A percentile compares a stretch with the other conserved stretches of the same genome.
Conservation (phyloP, 2,329 filamentous ascomycete genomes). For the Aspergillus quadrilineatus region DNA sequence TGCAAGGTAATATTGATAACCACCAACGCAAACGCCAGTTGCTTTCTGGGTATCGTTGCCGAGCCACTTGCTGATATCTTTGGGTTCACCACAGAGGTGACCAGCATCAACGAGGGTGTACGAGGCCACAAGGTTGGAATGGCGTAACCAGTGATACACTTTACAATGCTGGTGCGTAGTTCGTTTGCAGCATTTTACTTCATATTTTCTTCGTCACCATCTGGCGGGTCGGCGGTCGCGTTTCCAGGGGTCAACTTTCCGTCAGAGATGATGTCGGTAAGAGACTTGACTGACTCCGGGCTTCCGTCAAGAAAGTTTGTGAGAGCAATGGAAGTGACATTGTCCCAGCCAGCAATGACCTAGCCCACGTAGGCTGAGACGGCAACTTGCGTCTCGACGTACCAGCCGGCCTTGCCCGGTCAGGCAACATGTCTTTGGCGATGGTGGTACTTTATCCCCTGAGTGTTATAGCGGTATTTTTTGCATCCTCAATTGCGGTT, state of each 20-base stretch:
- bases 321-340: not conserved
- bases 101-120: conserved; percentile 16
- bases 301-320: not conserved
- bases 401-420: not conserved
- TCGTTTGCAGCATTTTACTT: not conserved
- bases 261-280: conserved; percentile 2
- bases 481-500: conserved; percentile 5
- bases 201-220: not conserved
- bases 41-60: conserved; percentile 6
- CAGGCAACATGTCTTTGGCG: conserved; percentile 8
- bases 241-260: conserved; percentile 14
- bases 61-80: conserved; percentile 5
- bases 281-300: not conserved
- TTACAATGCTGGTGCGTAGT: not conserved
- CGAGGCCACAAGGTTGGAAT: conserved; percentile 15
- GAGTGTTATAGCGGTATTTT: conserved; percentile 8
- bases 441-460: conserved; percentile 10
- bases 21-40: conserved; percentile 11
- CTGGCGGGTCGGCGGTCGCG: not conserved
- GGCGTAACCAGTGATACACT: conserved; percentile 9
- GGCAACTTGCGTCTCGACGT: conserved; percentile 1
- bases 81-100: conserved; percentile 11
- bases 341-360: conserved; percentile 11
- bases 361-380: conserved; percentile 15
- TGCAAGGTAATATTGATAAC: conserved; percentile 15